Evolutionary conservation across 1,139 yeast genomes (phyloP).

Genomic region (Candida tunisiensis): DNA sequence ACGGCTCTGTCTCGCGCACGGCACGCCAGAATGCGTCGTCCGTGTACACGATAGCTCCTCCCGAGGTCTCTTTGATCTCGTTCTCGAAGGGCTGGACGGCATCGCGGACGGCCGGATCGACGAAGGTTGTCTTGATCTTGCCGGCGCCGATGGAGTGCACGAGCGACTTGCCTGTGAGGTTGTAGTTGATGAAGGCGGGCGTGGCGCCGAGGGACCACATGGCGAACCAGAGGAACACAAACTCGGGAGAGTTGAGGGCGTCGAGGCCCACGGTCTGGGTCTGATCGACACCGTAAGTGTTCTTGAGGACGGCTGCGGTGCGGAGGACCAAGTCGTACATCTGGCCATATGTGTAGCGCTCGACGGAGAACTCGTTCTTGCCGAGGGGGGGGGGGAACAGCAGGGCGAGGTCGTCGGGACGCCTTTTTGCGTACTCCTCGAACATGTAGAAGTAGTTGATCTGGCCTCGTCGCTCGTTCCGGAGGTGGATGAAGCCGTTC

Average conservation of each 20-base stretch:
- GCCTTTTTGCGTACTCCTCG: conserved; percentile 30
- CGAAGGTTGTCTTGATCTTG: conserved; percentile 44
- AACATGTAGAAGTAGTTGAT: conserved; percentile 55
- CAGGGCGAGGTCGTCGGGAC: conserved; percentile 41
- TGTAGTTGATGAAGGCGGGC: conserved; percentile 79
- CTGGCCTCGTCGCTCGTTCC: conserved; percentile 24
- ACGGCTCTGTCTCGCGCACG: conserved; percentile 23
- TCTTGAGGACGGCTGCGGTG: conserved; percentile 45
- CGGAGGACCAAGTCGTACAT: conserved; percentile 47
- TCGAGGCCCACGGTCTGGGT: conserved; percentile 64
- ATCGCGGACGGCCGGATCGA: conserved; percentile 53
- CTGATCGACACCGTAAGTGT: conserved; percentile 45
- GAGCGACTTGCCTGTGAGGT: conserved; percentile 55
- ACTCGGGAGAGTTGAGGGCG: conserved; percentile 72
- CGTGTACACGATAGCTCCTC: conserved; percentile 31
- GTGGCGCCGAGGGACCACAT: conserved; percentile 84
- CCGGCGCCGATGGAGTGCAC: conserved; percentile 69
- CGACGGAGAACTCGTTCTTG: conserved; percentile 43
- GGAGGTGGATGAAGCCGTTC: conserved; percentile 7
- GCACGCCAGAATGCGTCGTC: conserved; percentile 29
- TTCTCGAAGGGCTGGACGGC: conserved; percentile 38
- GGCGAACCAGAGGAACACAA: conserved; percentile 66
- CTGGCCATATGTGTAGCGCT: conserved; percentile 51
- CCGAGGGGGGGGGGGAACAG: conserved; percentile 41
- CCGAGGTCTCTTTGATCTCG: conserved; percentile 24